phyloP scores from a whole-genome alignment of 2,329 filamentous ascomycete genomes.

The Xylaria multiplex region DNA sequence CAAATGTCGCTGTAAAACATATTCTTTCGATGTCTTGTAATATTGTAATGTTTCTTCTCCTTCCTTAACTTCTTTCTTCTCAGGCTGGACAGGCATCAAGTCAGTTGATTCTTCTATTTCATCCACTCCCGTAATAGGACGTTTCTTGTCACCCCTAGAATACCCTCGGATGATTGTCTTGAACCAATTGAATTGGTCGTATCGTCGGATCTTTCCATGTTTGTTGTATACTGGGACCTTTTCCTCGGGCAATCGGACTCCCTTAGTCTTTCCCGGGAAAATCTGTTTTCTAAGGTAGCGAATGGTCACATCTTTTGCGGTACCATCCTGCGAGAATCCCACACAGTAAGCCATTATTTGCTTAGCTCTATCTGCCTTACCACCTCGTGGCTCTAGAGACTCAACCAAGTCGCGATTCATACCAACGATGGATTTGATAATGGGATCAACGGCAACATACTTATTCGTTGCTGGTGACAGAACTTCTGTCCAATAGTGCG shows the following conservation, averaged over 20 bases:
- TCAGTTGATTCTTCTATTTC: conserved; percentile 82
- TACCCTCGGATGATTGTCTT: conserved; percentile 81
- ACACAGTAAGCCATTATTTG: conserved; percentile 92
- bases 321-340: conserved; percentile 83
- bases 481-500: conserved; percentile 93
- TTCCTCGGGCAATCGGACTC: conserved; percentile 78
- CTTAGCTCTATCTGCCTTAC: conserved; percentile 83
- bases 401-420: conserved; percentile 77
- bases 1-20: conserved; percentile 84
- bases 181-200: conserved; percentile 90
- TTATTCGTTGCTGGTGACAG: conserved; percentile 83
- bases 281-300: conserved; percentile 85
- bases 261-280: conserved; percentile 90
- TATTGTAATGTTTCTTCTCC: conserved; percentile 86
- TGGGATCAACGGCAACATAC: conserved; percentile 80
- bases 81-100: conserved; percentile 75
- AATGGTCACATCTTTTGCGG: conserved; percentile 93
- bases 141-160: conserved; percentile 57
- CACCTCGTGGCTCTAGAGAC: conserved; percentile 83
- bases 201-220: conserved; percentile 78
- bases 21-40: conserved; percentile 87
- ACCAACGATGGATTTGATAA: conserved; percentile 74
- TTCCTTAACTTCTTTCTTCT: conserved; percentile 78
- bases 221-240: conserved; percentile 83
- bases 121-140: conserved; percentile 75